A percentile compares a stretch with the other conserved stretches of the same genome.
phyloP scores from a whole-genome alignment of 2,329 filamentous ascomycete species.

The Teratosphaeria nubilosa region DNA sequence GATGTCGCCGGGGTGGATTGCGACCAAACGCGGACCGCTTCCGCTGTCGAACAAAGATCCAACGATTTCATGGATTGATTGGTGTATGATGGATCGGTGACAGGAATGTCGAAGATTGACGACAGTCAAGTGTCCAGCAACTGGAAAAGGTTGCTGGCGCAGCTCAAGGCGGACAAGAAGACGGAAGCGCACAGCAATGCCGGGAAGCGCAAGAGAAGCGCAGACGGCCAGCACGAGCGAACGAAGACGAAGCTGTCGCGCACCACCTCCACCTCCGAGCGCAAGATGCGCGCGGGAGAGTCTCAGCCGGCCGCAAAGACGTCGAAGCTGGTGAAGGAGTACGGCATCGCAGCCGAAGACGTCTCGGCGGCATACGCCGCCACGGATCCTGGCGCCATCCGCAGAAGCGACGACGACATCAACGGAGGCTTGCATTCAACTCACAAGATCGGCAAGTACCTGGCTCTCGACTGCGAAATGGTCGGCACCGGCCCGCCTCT shows the following conservation, averaged over 20 bases:
- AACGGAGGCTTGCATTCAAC: constrained; percentile 39
- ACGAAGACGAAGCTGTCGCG: constrained; percentile 14
- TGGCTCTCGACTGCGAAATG: constrained; percentile 97
- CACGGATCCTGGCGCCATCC: constrained; percentile 47
- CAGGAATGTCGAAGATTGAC: constrained; percentile 16
- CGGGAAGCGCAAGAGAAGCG: constrained; percentile 25
- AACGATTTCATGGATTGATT: not conserved
- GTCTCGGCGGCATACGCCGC: constrained; percentile 54
- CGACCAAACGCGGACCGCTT: not conserved
- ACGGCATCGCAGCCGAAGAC: constrained; percentile 46
- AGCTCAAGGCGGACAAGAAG: constrained; percentile 32
- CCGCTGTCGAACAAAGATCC: not conserved
- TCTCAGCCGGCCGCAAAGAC: constrained; percentile 23
- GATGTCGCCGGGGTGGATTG: not conserved
- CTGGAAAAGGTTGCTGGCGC: constrained; percentile 68
- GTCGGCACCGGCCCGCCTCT: constrained; percentile 65
- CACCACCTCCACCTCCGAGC: constrained; percentile 10
- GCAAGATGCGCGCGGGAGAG: constrained; percentile 43
- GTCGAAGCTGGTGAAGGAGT: constrained; percentile 28
- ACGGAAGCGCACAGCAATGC: constrained; percentile 23
- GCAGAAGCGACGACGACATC: constrained; percentile 45
- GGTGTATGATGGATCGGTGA: not conserved
- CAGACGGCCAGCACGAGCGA: constrained; percentile 8
- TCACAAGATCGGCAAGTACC: constrained; percentile 72
- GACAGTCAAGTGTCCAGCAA: constrained; percentile 44